Evolutionary conservation across 1,284 basidiomycete genomes (phyloP).

Genomic region (Megacollybia platyphylla): DNA sequence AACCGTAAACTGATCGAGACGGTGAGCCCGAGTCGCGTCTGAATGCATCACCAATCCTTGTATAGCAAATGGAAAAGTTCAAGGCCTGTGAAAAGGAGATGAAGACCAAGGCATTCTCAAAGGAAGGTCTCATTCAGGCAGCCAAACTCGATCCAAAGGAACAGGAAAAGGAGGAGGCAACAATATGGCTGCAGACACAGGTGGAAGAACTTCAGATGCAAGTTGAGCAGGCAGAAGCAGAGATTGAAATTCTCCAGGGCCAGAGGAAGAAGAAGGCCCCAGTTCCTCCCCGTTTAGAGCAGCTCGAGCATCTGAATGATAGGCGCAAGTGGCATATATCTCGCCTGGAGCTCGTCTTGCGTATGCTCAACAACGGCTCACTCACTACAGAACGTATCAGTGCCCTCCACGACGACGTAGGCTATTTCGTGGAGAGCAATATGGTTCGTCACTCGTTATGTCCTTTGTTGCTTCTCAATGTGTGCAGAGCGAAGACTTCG

Average conservation of each 20-base stretch:
- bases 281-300: constrained; percentile 63
- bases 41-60: constrained; percentile 5
- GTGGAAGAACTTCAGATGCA: constrained; percentile 92
- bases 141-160: constrained; percentile 93
- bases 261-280: constrained; percentile 66
- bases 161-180: constrained; percentile 89
- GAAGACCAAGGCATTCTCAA: constrained; percentile 99
- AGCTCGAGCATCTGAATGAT: constrained; percentile 86
- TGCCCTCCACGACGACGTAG: constrained; percentile 87
- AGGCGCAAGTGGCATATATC: constrained; percentile 93
- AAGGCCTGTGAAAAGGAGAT: constrained; percentile 99
- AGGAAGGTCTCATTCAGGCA: constrained; percentile 93
- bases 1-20: constrained; percentile 96
- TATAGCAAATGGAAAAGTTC: constrained; percentile 99
- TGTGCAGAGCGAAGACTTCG: constrained; percentile 87
- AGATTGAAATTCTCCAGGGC: constrained; percentile 83
- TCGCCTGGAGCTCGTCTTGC: constrained; percentile 86
- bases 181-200: constrained; percentile 75
- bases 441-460: constrained; percentile 45
- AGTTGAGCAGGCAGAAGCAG: constrained; percentile 90
- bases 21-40: constrained; percentile 37
- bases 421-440: constrained; percentile 96
- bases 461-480: constrained; percentile 1
- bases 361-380: constrained; percentile 91
- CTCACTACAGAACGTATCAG: constrained; percentile 74